phyloP scores from a whole-genome alignment of 805 yeast genomes.

The Wickerhamiella australiensis region DNA sequence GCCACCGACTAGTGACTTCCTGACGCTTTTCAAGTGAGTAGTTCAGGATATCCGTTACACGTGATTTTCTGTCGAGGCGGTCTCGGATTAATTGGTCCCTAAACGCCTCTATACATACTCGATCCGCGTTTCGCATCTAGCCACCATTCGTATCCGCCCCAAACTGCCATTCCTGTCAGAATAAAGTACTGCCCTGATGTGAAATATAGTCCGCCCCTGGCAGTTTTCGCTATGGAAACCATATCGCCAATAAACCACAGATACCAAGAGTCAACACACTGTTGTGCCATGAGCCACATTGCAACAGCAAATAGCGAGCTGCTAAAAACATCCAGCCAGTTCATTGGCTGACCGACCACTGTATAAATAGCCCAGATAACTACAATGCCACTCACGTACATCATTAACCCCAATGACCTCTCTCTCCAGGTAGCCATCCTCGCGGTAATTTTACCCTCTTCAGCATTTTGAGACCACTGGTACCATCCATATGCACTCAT shows the following conservation, averaged over 20 bases:
- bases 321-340: constrained; percentile 4
- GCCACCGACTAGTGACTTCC: no score
- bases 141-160: constrained; percentile 4
- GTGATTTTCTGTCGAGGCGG: no score
- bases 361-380: background rate
- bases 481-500: constrained; percentile 11
- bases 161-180: constrained; percentile 5
- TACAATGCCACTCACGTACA: background rate
- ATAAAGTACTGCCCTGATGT: background rate
- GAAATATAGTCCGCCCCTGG: background rate
- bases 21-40: no score
- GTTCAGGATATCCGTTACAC: no score
- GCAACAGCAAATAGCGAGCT: constrained; percentile 8
- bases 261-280: constrained; percentile 4
- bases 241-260: constrained; percentile 9
- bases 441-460: background rate
- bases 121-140: background rate
- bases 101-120: background rate
- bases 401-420: background rate
- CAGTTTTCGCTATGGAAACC: background rate
- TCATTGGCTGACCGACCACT: background rate
- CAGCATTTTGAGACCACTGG: background rate
- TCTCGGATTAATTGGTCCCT: no score
- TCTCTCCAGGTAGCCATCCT: background rate
- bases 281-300: constrained; percentile 8